phyloP scores from a whole-genome alignment of 1,284 basidiomycete species.

The Cryptococcus sp. region DNA sequence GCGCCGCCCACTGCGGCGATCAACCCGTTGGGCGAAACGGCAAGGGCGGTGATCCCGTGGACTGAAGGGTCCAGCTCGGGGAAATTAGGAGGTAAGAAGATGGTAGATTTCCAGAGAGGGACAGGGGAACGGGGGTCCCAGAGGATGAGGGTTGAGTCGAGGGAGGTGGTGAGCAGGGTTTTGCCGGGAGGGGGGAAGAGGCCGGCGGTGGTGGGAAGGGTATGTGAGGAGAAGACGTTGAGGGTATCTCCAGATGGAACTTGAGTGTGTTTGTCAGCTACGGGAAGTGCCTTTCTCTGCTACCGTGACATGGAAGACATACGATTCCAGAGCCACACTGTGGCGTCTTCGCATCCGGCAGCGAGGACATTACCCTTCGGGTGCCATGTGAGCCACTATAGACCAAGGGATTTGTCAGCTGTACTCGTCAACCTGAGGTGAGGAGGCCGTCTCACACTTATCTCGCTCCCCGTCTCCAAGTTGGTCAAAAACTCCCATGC shows the following conservation, averaged over 20 bases:
- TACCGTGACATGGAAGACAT: conserved; percentile 13
- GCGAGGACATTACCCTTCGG: conserved; percentile 85
- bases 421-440: neutral
- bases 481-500: conserved; percentile 90
- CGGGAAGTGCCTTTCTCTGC: neutral
- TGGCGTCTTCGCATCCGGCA: conserved; percentile 91
- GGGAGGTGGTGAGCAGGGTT: conserved; percentile 80
- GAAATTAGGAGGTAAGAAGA: conserved; percentile 57
- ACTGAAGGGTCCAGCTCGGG: conserved; percentile 51
- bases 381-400: conserved; percentile 95
- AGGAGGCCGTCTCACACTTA: conserved; percentile 71
- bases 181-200: conserved; percentile 76
- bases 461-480: conserved; percentile 89
- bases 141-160: conserved; percentile 76
- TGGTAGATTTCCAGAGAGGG: conserved; percentile 61
- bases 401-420: neutral
- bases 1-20: conserved; percentile 87
- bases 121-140: conserved; percentile 76
- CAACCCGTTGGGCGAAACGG: conserved; percentile 75
- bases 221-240: conserved; percentile 93
- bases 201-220: conserved; percentile 77
- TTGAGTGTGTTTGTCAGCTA: conserved; percentile 41
- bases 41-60: conserved; percentile 77
- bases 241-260: conserved; percentile 90
- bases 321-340: conserved; percentile 97